phyloP scores from a whole-genome alignment of 345 rosid species.

The Gossypium anomalum region DNA sequence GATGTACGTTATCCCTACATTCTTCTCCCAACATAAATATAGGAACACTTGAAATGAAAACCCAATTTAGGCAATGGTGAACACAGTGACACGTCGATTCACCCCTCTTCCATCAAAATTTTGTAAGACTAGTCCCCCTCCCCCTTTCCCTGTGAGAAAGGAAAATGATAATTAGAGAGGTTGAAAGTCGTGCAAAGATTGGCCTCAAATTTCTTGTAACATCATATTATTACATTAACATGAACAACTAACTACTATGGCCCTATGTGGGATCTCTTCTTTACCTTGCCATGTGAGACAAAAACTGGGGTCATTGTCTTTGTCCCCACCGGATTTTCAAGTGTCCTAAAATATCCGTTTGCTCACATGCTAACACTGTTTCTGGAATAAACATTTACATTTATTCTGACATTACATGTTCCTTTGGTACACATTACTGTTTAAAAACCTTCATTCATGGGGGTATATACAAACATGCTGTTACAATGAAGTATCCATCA shows the following conservation, averaged over 20 bases:
- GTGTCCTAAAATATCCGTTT: slow-evolving; percentile 18
- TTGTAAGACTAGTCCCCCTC: not conserved
- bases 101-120: not conserved
- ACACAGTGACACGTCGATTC: slow-evolving; percentile 17
- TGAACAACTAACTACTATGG: not conserved
- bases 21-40: too few relatives aligned
- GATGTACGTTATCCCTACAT: not conserved
- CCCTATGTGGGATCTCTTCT: not conserved
- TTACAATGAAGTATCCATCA: not conserved
- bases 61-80: not conserved
- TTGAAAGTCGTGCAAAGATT: not conserved
- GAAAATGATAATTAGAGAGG: slow-evolving; percentile 3
- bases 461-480: not conserved
- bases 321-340: not conserved
- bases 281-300: slow-evolving; percentile 23
- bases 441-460: too few relatives aligned
- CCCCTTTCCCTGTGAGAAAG: slow-evolving; percentile 6
- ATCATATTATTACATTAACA: not conserved
- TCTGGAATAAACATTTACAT: not conserved
- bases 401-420: not conserved
- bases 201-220: not conserved
- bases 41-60: not conserved
- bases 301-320: slow-evolving; percentile 3
- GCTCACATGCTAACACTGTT: slow-evolving; percentile 26
- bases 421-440: not conserved